A percentile compares a stretch with the other conserved stretches of the same genome.
phyloP scores from a whole-genome alignment of 257 asterid genomes.

The Linderniella brevidens region DNA sequence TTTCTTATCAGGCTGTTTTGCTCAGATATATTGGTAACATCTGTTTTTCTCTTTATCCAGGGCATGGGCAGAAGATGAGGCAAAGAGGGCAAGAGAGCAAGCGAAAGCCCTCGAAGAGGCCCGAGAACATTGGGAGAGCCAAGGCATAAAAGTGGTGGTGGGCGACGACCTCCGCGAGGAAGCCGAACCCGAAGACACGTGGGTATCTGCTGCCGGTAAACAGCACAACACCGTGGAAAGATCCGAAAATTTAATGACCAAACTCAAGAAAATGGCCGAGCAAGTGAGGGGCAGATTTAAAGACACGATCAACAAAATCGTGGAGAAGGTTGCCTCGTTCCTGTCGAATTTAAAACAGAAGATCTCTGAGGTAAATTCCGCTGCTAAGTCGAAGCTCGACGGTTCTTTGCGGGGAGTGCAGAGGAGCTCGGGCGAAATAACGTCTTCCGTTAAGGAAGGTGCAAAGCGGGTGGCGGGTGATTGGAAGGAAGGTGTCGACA shows the following conservation, averaged over 20 bases:
- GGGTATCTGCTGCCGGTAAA: conserved; percentile 40
- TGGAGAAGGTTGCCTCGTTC: conserved; percentile 31
- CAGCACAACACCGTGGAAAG: conserved; percentile 43
- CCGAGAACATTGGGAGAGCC: conserved; percentile 72
- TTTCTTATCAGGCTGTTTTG: too few relatives aligned
- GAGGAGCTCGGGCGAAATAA: conserved; percentile 23
- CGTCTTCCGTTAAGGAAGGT: conserved; percentile 40
- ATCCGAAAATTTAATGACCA: conserved; percentile 58
- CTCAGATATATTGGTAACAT: too few relatives aligned
- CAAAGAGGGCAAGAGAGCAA: conserved; percentile 85
- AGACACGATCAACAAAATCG: conserved; percentile 40
- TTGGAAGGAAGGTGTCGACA: conserved; percentile 80
- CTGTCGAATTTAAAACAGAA: conserved; percentile 35
- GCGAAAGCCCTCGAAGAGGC: conserved; percentile 82
- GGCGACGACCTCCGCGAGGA: conserved; percentile 71
- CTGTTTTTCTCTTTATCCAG: conserved; percentile 17
- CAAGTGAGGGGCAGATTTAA: conserved; percentile 47
- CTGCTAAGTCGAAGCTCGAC: conserved; percentile 21
- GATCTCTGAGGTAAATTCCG: conserved; percentile 39
- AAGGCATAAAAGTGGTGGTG: conserved; percentile 80
- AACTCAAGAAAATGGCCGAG: conserved; percentile 53
- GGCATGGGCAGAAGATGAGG: conserved; percentile 97
- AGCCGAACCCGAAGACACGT: conserved; percentile 53
- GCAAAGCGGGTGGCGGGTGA: conserved; percentile 65
- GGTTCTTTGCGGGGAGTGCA: conserved; percentile 33